Conservation (phyloP, 2,329 filamentous ascomycete genomes). For the Pseudogymnoascus sp. region DNA sequence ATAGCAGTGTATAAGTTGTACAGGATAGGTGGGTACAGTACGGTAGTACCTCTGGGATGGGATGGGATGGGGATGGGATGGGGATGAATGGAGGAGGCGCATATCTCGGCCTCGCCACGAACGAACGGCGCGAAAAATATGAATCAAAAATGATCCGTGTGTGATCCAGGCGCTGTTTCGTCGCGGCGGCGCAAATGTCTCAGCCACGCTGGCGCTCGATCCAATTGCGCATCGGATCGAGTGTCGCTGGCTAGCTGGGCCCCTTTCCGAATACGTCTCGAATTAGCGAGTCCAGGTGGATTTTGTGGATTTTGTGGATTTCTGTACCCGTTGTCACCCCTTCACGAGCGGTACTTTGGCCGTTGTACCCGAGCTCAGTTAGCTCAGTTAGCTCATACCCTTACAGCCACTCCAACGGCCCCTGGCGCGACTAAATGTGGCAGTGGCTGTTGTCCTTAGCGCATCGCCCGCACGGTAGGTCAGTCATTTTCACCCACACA, state of each 20-base stretch:
- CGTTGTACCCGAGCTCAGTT: neutral
- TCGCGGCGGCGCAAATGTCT: slow-evolving; percentile 1
- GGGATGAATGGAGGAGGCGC: neutral
- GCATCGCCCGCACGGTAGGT: neutral
- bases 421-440: neutral
- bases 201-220: neutral
- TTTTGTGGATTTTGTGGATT: neutral
- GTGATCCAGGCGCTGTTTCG: slow-evolving; percentile 1
- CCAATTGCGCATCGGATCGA: slow-evolving; percentile 7
- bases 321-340: neutral
- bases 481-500: neutral
- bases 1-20: too few relatives aligned
- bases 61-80: too few relatives aligned
- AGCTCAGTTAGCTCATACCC: neutral
- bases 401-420: neutral
- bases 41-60: too few relatives aligned
- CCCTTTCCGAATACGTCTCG: slow-evolving; percentile 9
- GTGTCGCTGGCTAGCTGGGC: neutral
- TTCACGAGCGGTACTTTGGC: neutral
- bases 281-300: neutral
- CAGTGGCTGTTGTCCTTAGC: neutral
- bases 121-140: neutral
- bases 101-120: neutral
- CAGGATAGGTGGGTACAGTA: too few relatives aligned
- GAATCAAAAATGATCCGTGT: slow-evolving; percentile 6